Conservation (phyloP, 768 basidiomycete genomes). For the Xerocomus spinulosus region DNA sequence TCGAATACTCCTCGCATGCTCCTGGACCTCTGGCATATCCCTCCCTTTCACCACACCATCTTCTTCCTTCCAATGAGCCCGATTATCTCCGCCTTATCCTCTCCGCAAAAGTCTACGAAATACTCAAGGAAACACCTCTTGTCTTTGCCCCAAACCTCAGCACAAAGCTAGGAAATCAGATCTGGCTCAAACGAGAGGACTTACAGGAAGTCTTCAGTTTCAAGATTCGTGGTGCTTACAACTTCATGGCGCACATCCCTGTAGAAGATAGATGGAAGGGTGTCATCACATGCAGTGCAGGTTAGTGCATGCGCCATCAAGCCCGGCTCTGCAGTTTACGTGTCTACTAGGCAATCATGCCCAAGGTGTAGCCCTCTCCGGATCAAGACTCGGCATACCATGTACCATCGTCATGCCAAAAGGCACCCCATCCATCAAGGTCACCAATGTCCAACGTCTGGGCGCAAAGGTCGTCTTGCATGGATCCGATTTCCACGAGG, state of each 20-base stretch:
- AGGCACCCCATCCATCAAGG: conserved; percentile 94
- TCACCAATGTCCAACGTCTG: conserved; percentile 88
- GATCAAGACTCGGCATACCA: conserved; percentile 78
- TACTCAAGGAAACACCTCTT: conserved; percentile 86
- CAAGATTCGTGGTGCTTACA: conserved; percentile 98
- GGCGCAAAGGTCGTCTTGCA: conserved; percentile 93
- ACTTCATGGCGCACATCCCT: conserved; percentile 88
- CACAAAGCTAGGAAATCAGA: conserved; percentile 81
- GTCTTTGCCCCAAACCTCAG: conserved; percentile 85
- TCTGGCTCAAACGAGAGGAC: conserved; percentile 97
- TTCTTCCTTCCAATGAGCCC: conserved; percentile 64
- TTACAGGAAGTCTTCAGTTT: conserved; percentile 97
- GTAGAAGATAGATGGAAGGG: conserved; percentile 96
- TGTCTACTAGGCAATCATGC: conserved; percentile 83
- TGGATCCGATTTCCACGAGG: conserved; percentile 92
- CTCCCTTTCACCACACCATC: conserved; percentile 58
- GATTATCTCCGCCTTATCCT: conserved; percentile 88
- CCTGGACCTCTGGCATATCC: conserved; percentile 64
- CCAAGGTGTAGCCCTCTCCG: conserved; percentile 97
- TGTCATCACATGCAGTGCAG: conserved; percentile 96
- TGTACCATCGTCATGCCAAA: conserved; percentile 99
- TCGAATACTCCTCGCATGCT: conserved; percentile 68
- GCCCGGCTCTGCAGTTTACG: not conserved
- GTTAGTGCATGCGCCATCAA: conserved; percentile 61
- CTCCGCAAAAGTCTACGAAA: conserved; percentile 86